These are phyloP conservation scores for Alternaria novae-zelandiae DNA, from an alignment of 2,329 filamentous ascomycete genomes.

Conservation along the genomic window DNA sequence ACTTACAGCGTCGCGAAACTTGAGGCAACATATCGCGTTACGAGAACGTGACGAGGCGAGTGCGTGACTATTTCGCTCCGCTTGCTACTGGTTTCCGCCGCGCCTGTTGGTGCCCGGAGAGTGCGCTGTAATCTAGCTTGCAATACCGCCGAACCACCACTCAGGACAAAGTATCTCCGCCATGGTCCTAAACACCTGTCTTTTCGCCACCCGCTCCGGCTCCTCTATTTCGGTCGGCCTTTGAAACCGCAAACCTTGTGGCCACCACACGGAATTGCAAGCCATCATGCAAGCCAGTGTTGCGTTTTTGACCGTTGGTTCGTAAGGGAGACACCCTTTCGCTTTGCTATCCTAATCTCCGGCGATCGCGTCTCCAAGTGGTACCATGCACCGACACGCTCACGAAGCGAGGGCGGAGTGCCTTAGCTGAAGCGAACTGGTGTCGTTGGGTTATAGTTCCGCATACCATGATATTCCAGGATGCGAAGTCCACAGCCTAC, in stretches of 20 bases:
- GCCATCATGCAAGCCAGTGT: constrained; percentile 15
- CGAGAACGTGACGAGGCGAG: constrained; percentile 3
- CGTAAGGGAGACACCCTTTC: background rate
- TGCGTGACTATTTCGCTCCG: constrained; percentile 1
- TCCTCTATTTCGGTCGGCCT: constrained; percentile 8
- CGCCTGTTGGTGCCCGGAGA: background rate
- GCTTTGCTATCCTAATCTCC: background rate
- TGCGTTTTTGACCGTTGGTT: constrained; percentile 1
- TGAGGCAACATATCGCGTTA: constrained; percentile 17
- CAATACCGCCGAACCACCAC: constrained; percentile 9
- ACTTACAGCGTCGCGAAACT: constrained; percentile 31
- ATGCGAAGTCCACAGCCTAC: constrained; percentile 21
- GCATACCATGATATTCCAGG: constrained; percentile 12
- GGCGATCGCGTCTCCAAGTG: background rate
- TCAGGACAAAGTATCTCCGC: constrained; percentile 1
- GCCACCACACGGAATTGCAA: constrained; percentile 6
- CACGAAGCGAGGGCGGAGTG: background rate
- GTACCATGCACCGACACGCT: background rate
- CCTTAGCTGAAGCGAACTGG: background rate
- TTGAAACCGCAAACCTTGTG: constrained; percentile 11
- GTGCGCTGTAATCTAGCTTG: background rate
- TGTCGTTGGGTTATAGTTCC: constrained; percentile 15
- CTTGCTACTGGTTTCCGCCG: constrained; percentile 5
- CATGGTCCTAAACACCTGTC: background rate
- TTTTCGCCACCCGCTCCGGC: constrained; percentile 17